A percentile compares a stretch with the other conserved stretches of the same genome.
Conservation (phyloP, 331 rosid species). For the Pyrus hybrid region DNA sequence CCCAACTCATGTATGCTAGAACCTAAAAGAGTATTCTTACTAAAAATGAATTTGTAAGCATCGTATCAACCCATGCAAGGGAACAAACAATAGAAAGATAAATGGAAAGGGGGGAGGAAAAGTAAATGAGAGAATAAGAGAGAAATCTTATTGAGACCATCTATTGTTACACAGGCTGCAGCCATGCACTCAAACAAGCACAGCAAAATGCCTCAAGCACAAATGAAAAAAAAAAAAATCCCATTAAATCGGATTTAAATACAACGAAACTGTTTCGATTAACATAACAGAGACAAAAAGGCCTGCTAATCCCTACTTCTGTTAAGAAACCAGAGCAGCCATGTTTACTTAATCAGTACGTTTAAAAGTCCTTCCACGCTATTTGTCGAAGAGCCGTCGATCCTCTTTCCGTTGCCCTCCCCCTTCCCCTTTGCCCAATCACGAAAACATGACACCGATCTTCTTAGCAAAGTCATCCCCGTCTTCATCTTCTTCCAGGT, state of each 20-base stretch:
- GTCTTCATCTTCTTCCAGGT: constrained; percentile 57
- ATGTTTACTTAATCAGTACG: constrained; percentile 31
- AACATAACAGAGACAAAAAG: constrained; percentile 27
- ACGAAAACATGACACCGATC: constrained; percentile 68
- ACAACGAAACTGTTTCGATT: constrained; percentile 31
- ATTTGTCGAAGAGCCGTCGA: neutral
- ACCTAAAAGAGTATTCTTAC: no score
- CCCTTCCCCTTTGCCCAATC: constrained; percentile 10
- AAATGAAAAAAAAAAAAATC: constrained; percentile 14
- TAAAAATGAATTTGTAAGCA: no score
- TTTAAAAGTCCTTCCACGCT: neutral
- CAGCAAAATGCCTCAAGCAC: constrained; percentile 57
- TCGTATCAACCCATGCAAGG: neutral
- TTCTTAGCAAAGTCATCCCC: constrained; percentile 96
- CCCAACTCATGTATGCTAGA: no score
- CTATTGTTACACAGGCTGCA: constrained; percentile 43
- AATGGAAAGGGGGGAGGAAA: neutral
- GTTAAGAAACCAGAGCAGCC: constrained; percentile 40
- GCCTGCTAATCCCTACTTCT: constrained; percentile 39
- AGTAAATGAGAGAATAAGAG: neutral
- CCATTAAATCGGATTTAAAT: constrained; percentile 52
- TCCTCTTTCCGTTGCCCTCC: neutral
- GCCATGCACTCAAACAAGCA: constrained; percentile 60
- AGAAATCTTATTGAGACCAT: constrained; percentile 42
- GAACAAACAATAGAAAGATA: neutral